Evolutionary conservation across 192 early-diverging fungal species (phyloP).

Genomic region (Gryganskiella cystojenkinii): DNA sequence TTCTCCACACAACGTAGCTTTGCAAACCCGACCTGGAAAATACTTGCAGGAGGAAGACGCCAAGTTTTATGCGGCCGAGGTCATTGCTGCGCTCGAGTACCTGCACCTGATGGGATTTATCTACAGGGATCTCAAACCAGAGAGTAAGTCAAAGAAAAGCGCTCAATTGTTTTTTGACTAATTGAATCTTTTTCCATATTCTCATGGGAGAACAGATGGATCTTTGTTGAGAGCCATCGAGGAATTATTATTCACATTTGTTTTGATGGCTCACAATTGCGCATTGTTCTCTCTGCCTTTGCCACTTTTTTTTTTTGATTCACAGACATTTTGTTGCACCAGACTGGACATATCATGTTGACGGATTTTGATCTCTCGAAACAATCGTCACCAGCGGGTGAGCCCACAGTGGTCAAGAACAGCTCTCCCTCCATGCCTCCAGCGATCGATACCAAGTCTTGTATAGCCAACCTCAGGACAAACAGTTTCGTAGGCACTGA

Average conservation of each 20-base stretch:
- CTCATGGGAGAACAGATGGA: no score
- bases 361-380: conserved; percentile 98
- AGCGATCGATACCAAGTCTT: conserved; percentile 89
- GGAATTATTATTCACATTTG: no score
- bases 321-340: conserved; percentile 90
- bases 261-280: conserved; percentile 21
- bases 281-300: conserved; percentile 10
- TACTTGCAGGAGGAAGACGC: conserved; percentile 93
- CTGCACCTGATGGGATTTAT: conserved; percentile 97
- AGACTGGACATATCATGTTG: conserved; percentile 98
- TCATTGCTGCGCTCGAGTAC: conserved; percentile 94
- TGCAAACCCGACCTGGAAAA: conserved; percentile 92
- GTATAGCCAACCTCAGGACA: conserved; percentile 87
- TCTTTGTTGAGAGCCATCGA: background rate
- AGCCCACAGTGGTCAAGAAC: conserved; percentile 74
- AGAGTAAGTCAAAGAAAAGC: conserved; percentile 69
- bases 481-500: conserved; percentile 99
- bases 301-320: background rate
- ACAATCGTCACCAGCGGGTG: conserved; percentile 85
- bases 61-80: conserved; percentile 97
- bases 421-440: conserved; percentile 70
- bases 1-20: conserved; percentile 62
- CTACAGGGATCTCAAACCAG: conserved; percentile 98
- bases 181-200: conserved; percentile 4
- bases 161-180: background rate